These are phyloP conservation scores for Raffaelea deltoideospora DNA, from an alignment of 2,329 filamentous ascomycete species.

Conservation along the genomic window DNA sequence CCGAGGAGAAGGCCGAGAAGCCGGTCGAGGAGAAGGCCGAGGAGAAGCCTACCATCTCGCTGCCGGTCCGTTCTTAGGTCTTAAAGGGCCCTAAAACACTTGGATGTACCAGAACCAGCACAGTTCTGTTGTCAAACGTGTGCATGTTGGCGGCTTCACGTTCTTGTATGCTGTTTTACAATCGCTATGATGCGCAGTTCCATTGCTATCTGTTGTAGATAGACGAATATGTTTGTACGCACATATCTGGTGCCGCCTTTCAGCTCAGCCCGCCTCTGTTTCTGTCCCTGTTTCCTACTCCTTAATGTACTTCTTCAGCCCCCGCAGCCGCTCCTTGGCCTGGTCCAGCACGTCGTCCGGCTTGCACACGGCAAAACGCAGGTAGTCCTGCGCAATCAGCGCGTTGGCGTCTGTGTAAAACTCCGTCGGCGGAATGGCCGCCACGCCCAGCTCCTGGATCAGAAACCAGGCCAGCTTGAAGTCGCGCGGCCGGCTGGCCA, in stretches of 20 bases:
- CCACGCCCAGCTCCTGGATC: conserved; percentile 90
- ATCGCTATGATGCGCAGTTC: neutral
- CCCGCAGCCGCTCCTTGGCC: conserved; percentile 61
- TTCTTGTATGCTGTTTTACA: neutral
- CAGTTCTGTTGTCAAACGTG: neutral
- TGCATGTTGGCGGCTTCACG: neutral
- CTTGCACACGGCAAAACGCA: conserved; percentile 95
- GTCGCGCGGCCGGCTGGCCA: conserved; percentile 72
- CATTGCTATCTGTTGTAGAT: too few relatives aligned
- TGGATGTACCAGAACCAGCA: too few relatives aligned
- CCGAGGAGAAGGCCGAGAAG: neutral
- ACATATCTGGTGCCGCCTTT: neutral
- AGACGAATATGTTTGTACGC: neutral
- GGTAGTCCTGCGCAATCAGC: conserved; percentile 78
- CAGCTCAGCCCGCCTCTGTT: too few relatives aligned
- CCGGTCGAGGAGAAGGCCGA: neutral
- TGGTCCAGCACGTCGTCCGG: conserved; percentile 69
- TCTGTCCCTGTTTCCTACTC: conserved; percentile 1
- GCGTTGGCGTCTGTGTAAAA: conserved; percentile 84
- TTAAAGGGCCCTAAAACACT: too few relatives aligned
- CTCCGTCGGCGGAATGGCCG: conserved; percentile 90
- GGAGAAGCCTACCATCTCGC: neutral
- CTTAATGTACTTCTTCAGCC: conserved; percentile 55
- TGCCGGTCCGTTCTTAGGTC: too few relatives aligned
- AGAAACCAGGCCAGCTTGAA: conserved; percentile 95